These are phyloP conservation scores for Barnettozyma vustinii DNA, from an alignment of 805 yeast genomes.

Conservation along the genomic window DNA sequence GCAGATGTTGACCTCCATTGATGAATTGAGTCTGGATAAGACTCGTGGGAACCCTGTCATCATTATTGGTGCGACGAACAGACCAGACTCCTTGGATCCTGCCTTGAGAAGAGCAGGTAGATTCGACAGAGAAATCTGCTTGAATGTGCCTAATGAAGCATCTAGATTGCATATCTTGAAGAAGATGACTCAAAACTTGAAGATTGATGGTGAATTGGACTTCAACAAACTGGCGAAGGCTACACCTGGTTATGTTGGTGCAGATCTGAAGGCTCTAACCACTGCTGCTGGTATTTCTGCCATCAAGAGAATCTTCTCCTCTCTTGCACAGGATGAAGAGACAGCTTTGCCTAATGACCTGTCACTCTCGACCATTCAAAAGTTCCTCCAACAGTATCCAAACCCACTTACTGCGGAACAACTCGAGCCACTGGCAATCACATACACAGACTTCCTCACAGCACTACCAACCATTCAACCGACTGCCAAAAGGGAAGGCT, in stretches of 20 bases:
- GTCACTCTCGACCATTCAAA: constrained; percentile 60
- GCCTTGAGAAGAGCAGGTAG: constrained; percentile 96
- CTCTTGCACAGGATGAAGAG: constrained; percentile 22
- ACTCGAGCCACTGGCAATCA: constrained; percentile 68
- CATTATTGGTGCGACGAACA: constrained; percentile 91
- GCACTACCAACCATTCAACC: constrained; percentile 96
- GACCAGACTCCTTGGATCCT: constrained; percentile 93
- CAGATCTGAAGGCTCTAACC: constrained; percentile 89
- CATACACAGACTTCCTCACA: constrained; percentile 69
- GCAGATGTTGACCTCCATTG: constrained; percentile 90
- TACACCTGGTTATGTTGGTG: constrained; percentile 98
- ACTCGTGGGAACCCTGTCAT: constrained; percentile 92
- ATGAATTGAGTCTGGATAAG: constrained; percentile 80
- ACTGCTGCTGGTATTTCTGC: constrained; percentile 95
- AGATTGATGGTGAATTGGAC: constrained; percentile 66
- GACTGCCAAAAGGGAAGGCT: constrained; percentile 96
- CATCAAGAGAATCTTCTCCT: constrained; percentile 81
- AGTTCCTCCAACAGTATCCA: constrained; percentile 70
- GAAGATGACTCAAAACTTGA: constrained; percentile 64
- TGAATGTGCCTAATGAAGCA: constrained; percentile 89
- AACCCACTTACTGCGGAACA: constrained; percentile 72
- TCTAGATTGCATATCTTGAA: constrained; percentile 71
- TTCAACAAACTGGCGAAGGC: constrained; percentile 72
- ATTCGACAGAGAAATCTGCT: constrained; percentile 89
- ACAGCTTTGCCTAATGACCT: constrained; percentile 24